Base-by-base conservation (phyloP, 768 basidiomycete genomes). In the Krasilnikovozyma curviuscula region DNA sequence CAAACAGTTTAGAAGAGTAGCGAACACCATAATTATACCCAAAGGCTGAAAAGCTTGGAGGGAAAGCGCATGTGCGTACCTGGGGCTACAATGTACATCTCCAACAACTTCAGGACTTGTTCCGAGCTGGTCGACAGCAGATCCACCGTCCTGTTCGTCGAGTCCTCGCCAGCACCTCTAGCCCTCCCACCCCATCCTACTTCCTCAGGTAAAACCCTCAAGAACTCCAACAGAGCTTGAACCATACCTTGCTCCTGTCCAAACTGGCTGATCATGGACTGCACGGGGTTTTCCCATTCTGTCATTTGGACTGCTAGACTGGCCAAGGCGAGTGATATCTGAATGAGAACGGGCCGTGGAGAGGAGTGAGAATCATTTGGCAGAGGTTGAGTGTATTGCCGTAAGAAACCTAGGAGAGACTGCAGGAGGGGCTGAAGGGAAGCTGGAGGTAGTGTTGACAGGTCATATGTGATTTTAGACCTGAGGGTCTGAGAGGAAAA, bases 401-500 rank as follows among this genome's bases (percentile, higher is more conserved):
- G n/a, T n/a, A n/a, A n/a, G n/a, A n/a, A n/a, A n/a, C n/a, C n/a
- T n/a, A n/a, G n/a, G 49, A 98, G 70, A 2, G 88, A 89, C 63
- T 93, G 85, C 40, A 86, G 76, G 47, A 97, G 69, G n/a, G 79
- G 71, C 27, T 79, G 69, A 13, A 81, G 71, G 55, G 85, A 77
- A 31, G 73, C 68, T 2, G 69, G 61, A 54, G 81, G 76, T 39
- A 98, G 77, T 73, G 95, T 84, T 46, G 78, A 67, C 40, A 98
- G 75, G 73, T 98, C 93, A 66, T 86, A 97, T 12, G 78, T 83
- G 56, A 97, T 85, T n/a, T n/a, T n/a, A n/a, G n/a, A n/a, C n/a
- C n/a, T n/a, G n/a, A n/a, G n/a, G n/a, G n/a, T n/a, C 93, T 98
- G 54, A 7, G 0, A 29, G 19, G 6, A 24, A 21, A 34, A 12